Percentiles rank a stretch among this genome's conserved stretches.
These are phyloP conservation scores for Diutina catenulata DNA, from an alignment of 1,139 yeast species.

Conservation along the genomic window DNA sequence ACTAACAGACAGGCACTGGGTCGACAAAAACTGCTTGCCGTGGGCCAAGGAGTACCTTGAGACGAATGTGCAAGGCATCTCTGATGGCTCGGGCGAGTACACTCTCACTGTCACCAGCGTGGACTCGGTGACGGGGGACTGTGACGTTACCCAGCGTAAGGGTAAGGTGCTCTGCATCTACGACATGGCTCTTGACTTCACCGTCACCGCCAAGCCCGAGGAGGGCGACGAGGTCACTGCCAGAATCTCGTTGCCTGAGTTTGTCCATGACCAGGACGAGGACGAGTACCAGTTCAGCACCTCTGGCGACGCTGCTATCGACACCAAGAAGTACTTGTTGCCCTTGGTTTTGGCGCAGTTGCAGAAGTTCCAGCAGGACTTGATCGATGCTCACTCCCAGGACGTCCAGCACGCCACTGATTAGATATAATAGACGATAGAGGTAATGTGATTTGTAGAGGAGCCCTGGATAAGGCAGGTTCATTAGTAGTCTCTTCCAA, in stretches of 20 bases:
- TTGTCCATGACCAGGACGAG: slow-evolving; percentile 63
- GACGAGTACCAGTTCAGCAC: slow-evolving; percentile 49
- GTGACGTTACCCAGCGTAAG: slow-evolving; percentile 73
- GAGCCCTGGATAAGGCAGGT: background rate
- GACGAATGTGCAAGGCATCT: slow-evolving; percentile 26
- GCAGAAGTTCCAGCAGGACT: slow-evolving; percentile 47
- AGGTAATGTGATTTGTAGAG: background rate
- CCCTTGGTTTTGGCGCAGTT: slow-evolving; percentile 41
- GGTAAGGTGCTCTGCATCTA: slow-evolving; percentile 68
- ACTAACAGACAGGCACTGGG: slow-evolving; percentile 58
- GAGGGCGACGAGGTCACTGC: slow-evolving; percentile 20
- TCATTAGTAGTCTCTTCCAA: background rate
- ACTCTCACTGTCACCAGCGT: slow-evolving; percentile 26
- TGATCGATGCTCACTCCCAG: slow-evolving; percentile 47
- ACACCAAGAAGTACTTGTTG: slow-evolving; percentile 33
- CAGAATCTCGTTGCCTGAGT: slow-evolving; percentile 44
- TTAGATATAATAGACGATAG: background rate
- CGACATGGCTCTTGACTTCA: slow-evolving; percentile 46
- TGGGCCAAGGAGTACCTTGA: slow-evolving; percentile 58
- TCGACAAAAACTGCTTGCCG: slow-evolving; percentile 65
- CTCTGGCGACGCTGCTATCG: slow-evolving; percentile 22
- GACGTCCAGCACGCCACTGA: slow-evolving; percentile 43
- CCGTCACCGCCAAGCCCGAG: slow-evolving; percentile 21
- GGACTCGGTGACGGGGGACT: slow-evolving; percentile 51
- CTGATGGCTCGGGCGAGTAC: slow-evolving; percentile 22